Evolutionary conservation across 2,329 filamentous ascomycete species (phyloP).

Genomic region (Cladophialophora yegresii): DNA sequence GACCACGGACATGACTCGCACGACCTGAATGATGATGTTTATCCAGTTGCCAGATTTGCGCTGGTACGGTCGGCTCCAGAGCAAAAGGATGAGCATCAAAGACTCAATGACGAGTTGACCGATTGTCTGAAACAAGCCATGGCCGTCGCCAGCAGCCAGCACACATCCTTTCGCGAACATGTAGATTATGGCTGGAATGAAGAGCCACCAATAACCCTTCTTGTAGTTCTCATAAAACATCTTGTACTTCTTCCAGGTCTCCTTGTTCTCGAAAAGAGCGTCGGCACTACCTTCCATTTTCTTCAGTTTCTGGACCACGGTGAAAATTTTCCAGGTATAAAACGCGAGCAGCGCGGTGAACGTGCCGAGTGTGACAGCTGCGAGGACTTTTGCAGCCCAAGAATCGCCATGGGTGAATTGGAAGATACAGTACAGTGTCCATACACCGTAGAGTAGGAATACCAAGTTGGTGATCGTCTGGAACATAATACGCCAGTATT

Average conservation of each 20-base stretch:
- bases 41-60: slow-evolving; percentile 86
- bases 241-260: slow-evolving; percentile 91
- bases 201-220: slow-evolving; percentile 95
- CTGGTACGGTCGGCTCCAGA: slow-evolving; percentile 85
- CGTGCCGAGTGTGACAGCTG: slow-evolving; percentile 73
- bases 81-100: slow-evolving; percentile 73
- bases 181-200: slow-evolving; percentile 85
- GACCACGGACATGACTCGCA: slow-evolving; percentile 82
- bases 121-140: slow-evolving; percentile 78
- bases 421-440: slow-evolving; percentile 94
- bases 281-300: slow-evolving; percentile 70
- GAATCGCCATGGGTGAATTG: slow-evolving; percentile 94
- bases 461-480: slow-evolving; percentile 89
- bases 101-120: slow-evolving; percentile 80
- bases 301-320: slow-evolving; percentile 72
- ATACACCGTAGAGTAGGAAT: slow-evolving; percentile 86
- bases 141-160: slow-evolving; percentile 80
- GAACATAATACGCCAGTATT: slow-evolving; percentile 92
- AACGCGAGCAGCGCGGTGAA: slow-evolving; percentile 81
- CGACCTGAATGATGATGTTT: slow-evolving; percentile 87
- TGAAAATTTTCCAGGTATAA: slow-evolving; percentile 82
- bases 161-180: slow-evolving; percentile 86
- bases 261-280: slow-evolving; percentile 82
- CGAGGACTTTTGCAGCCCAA: slow-evolving; percentile 84
- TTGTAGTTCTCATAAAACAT: slow-evolving; percentile 97